These are phyloP conservation scores for Rhodosporidiobolus sp. DNA, from an alignment of 768 basidiomycete species.

Conservation along the genomic window DNA sequence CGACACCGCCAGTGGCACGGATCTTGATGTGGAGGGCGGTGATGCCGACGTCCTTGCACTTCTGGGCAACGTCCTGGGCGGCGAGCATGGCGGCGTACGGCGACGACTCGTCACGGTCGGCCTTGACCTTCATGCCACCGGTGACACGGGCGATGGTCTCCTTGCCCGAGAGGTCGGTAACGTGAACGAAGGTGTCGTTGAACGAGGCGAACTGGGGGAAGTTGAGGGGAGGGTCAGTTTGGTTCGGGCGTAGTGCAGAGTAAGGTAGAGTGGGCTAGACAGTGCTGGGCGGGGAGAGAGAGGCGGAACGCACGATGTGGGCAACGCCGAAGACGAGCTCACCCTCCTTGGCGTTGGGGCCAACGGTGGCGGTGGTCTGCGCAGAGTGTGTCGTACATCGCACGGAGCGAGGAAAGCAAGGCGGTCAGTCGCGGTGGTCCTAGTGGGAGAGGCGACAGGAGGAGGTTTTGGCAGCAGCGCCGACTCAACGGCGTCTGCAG, in stretches of 20 bases:
- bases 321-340: conserved; percentile 97
- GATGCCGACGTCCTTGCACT: conserved; percentile 98
- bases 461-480: background rate
- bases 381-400: background rate
- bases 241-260: no score
- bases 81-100: conserved; percentile 43
- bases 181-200: conserved; percentile 99
- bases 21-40: conserved; percentile 99
- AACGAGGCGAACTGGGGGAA: conserved; percentile 70
- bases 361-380: conserved; percentile 64
- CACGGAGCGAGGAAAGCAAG: background rate
- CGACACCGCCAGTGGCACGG: conserved; percentile 93
- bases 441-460: background rate
- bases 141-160: conserved; percentile 99
- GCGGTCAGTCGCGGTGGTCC: background rate
- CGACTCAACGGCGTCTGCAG: background rate
- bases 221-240: no score
- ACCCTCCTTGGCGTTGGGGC: conserved; percentile 92
- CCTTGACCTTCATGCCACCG: conserved; percentile 99
- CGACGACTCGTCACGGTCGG: conserved; percentile 98
- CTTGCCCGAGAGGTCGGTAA: conserved; percentile 97
- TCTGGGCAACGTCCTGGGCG: conserved; percentile 66
- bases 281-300: background rate
- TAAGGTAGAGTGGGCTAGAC: background rate
- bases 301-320: conserved; percentile 63